Conservation (phyloP, 306 rosid genomes). For the Begonia fuchsioides region DNA sequence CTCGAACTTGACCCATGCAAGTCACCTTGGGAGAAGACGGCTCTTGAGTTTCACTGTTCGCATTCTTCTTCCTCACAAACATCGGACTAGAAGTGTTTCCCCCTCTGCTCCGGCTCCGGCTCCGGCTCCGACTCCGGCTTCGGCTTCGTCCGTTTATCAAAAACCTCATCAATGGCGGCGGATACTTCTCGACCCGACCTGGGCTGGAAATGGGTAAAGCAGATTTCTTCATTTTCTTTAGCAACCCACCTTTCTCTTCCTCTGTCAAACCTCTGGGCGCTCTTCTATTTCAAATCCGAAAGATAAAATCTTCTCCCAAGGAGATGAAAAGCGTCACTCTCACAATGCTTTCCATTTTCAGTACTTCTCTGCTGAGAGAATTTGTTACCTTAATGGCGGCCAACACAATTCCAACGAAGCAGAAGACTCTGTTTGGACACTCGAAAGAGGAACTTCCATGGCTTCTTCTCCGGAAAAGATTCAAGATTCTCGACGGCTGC, state of each 20-base stretch:
- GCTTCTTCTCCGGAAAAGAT: background rate
- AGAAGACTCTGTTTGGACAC: constrained; percentile 14
- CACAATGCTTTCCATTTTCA: background rate
- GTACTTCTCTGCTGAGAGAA: background rate
- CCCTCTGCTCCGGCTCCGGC: constrained; percentile 28
- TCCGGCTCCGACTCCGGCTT: no score
- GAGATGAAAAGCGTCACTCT: background rate
- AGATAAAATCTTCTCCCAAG: background rate
- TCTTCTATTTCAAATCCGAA: background rate
- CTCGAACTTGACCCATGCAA: constrained; percentile 59
- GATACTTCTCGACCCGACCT: constrained; percentile 35
- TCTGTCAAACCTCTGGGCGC: background rate
- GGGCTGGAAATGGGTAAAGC: constrained; percentile 46
- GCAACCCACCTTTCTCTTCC: background rate
- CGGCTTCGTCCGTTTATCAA: constrained; percentile 16
- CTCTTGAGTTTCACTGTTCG: constrained; percentile 39
- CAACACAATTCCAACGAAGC: constrained; percentile 15
- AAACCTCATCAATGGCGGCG: constrained; percentile 52
- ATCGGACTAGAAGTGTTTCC: constrained; percentile 33
- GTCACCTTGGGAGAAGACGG: constrained; percentile 61
- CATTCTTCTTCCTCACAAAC: constrained; percentile 28
- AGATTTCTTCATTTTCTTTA: constrained; percentile 19
- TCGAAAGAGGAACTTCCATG: background rate
- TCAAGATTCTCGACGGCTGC: background rate
- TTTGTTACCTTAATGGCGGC: constrained; percentile 18